Base-by-base conservation (phyloP, 1,284 basidiomycete genomes). In the Apiotrichum veenhuisii region DNA sequence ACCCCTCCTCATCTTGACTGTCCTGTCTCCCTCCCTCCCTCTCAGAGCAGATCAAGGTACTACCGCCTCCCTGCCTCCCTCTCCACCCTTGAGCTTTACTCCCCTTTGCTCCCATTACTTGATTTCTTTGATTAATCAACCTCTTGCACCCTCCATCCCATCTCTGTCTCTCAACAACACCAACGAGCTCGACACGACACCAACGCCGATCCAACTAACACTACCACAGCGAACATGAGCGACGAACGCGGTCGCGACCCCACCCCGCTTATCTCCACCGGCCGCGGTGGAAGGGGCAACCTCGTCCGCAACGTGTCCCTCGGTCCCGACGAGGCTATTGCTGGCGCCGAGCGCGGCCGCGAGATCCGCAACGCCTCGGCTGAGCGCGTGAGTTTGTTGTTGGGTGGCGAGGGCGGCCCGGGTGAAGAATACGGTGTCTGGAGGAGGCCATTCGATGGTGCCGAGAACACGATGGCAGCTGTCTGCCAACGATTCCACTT, bases 261-360 rank as follows among this genome's bases (percentile, higher is more conserved):
- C 44, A 38, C 34, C 36, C 49, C 36, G 8, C 50, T 57, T 43
- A 54, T 75, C 53, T 76, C 74, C 12, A 77, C 75, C 23, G 75
- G 75, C 27, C 68, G 75, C 57, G 76, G 76, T 37, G 76, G 76
- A 30, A 73, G 70, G 7, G 76, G 76, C 20, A 77, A 77, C 58
- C 59, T 73, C n/a, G 62, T 76, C 30, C 63, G 73, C 52, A 73
- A 70, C n/a, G 63, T 72, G 22, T 66, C 62, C 27, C 50, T 66
- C 14, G 69, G 70, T 30, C 58, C 69, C 43, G 74, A 75, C 50
- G 67, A 73, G 30, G 62, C 65, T 22, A 25, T 57, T 5, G 64
- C 66, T 15, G 72, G 70, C 3, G 52, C 40, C 14, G 76, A 77
- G 59, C 65, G 74, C 50, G 76, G 76, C 14, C 58, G 75, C 20